Evolutionary conservation across 1,139 yeast species (phyloP), one percentile per base, ranked within the genome.

Genomic region (Lodderomyces margitis): DNA sequence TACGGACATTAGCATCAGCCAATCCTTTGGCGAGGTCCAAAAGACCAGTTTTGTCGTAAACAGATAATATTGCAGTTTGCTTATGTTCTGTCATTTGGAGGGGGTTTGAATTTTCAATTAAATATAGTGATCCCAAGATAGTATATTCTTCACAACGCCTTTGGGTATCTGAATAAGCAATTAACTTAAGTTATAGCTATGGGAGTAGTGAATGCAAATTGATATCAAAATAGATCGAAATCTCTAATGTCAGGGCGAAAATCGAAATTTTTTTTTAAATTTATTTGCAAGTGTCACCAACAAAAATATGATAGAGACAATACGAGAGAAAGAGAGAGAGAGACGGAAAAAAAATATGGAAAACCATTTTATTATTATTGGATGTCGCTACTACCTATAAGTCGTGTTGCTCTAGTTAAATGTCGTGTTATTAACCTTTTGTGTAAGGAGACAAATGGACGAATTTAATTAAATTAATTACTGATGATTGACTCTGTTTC

Each of bases 11-110:
- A 66, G 89, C 86, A 56, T 84, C 85, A 50, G 79, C 83, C 49
- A 92, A 79, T 39, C 98, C 98, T 71, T 92, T 92, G 55, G 98
- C 98, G 51, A 92, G 78, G 67, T 92, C 98, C 57, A 92, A 72
- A 53, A 92, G 75, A 40, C 98, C 98, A 40, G 98, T 92, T 70
- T 92, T 92, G 72, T 92, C 96, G 69, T 92, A 91, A 51, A 92
- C 98, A 24, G 98, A 91, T 59, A 92, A 76, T 61, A 92, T 92
- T 41, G 98, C 98, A 49, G 96, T 91, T 67, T 85, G 85, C 46
- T 70, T 68, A 68, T 77, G 72, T 43, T 53, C 48, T 48, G 70
- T 52, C 71, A 66, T 67, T n/a, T n/a, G n/a, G n/a, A n/a, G n/a
- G n/a, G n/a, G n/a, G 40, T 34, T 5, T 14, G 31, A 14, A 12